These are phyloP conservation scores for Waltiozyma sp. DNA, from an alignment of 1,139 yeast genomes.

Conservation along the genomic window DNA sequence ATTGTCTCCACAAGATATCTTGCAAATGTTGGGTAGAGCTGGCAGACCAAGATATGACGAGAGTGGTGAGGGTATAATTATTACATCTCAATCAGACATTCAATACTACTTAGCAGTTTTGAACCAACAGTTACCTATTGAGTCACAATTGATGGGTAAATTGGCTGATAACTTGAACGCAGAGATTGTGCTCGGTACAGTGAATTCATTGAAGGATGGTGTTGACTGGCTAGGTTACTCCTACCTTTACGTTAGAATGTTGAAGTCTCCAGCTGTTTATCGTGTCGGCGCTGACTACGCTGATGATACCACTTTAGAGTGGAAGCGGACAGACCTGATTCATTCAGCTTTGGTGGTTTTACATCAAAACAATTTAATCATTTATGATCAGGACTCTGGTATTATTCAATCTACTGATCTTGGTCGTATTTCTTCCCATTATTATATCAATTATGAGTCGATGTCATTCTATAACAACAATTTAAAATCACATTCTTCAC, in stretches of 20 bases:
- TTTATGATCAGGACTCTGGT: constrained; percentile 45
- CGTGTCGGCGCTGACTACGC: constrained; percentile 62
- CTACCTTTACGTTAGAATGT: constrained; percentile 74
- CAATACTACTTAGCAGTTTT: constrained; percentile 82
- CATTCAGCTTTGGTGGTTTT: constrained; percentile 67
- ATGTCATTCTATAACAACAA: constrained; percentile 51
- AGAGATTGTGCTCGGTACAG: constrained; percentile 68
- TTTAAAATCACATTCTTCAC: constrained; percentile 53
- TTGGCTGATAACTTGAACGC: constrained; percentile 77
- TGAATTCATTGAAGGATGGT: constrained; percentile 53
- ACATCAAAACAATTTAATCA: constrained; percentile 41
- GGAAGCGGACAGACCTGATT: constrained; percentile 54
- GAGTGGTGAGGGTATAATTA: constrained; percentile 88
- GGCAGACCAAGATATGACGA: constrained; percentile 93
- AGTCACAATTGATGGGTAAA: constrained; percentile 68
- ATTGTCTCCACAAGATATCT: constrained; percentile 83
- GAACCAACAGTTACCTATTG: constrained; percentile 87
- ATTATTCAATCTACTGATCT: constrained; percentile 52
- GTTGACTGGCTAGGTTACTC: constrained; percentile 72
- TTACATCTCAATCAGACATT: constrained; percentile 76
- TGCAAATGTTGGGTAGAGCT: constrained; percentile 96
- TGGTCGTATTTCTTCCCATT: constrained; percentile 81
- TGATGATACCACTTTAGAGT: constrained; percentile 34
- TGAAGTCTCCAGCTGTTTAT: constrained; percentile 59
- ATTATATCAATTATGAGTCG: constrained; percentile 68